phyloP scores from a whole-genome alignment of 495 filamentous ascomycete species.

The Xeromyces bisporus region DNA sequence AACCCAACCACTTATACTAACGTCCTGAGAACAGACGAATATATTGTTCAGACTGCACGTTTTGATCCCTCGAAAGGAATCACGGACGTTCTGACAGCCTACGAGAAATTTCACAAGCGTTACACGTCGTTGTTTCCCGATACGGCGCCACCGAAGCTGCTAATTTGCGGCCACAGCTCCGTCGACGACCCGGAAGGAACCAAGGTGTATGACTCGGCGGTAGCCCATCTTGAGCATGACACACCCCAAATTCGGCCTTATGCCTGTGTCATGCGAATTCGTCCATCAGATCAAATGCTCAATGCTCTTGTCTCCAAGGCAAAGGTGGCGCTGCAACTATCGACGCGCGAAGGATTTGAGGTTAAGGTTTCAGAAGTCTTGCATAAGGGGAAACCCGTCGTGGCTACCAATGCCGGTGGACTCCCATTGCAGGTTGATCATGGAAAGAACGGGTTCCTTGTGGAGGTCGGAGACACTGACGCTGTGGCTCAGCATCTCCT shows the following conservation, averaged over 20 bases:
- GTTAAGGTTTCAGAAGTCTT: slow-evolving; percentile 81
- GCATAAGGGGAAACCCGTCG: slow-evolving; percentile 70
- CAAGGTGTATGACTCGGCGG: slow-evolving; percentile 52
- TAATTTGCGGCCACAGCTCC: slow-evolving; percentile 66
- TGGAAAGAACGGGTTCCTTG: slow-evolving; percentile 59
- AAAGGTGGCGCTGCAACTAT: slow-evolving; percentile 61
- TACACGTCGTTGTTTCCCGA: slow-evolving; percentile 28
- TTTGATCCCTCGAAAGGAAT: slow-evolving; percentile 86
- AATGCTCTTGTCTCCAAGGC: slow-evolving; percentile 65
- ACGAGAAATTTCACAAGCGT: slow-evolving; percentile 51
- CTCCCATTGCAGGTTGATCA: slow-evolving; percentile 70
- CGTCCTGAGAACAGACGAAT: slow-evolving; percentile 30
- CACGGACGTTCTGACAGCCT: slow-evolving; percentile 60
- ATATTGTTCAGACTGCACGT: slow-evolving; percentile 68
- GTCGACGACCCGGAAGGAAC: slow-evolving; percentile 75
- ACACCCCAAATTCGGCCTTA: slow-evolving; percentile 34
- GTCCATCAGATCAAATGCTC: slow-evolving; percentile 65
- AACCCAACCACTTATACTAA: neutral
- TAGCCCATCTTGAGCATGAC: slow-evolving; percentile 43
- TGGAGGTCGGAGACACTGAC: slow-evolving; percentile 53
- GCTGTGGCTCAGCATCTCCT: slow-evolving; percentile 55
- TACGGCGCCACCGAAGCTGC: slow-evolving; percentile 47
- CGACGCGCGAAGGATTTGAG: slow-evolving; percentile 74
- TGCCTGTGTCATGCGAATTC: slow-evolving; percentile 61
- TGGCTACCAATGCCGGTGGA: slow-evolving; percentile 62